Percentiles rank a stretch among this genome's conserved stretches.
Conservation (phyloP, 805 yeast genomes). For the Yarrowia yakushimensis region DNA sequence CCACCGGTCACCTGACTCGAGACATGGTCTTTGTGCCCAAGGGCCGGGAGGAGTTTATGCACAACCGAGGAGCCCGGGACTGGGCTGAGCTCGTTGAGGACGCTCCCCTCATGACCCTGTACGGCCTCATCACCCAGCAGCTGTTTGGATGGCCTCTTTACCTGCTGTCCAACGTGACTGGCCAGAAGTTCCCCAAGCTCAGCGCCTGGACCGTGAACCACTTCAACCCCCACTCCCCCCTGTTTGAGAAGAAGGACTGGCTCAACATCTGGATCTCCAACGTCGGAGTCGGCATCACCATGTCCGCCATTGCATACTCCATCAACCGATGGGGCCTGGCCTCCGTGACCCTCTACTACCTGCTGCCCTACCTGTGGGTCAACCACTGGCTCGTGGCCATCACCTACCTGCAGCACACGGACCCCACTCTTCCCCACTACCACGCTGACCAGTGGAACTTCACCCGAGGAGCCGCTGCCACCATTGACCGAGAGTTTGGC, state of each 20-base stretch:
- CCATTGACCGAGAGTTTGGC: conserved; percentile 80
- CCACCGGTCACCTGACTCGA: conserved; percentile 76
- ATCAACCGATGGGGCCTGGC: conserved; percentile 59
- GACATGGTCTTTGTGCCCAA: conserved; percentile 85
- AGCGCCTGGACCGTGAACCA: conserved; percentile 55
- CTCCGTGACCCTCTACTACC: conserved; percentile 64
- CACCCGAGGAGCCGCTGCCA: conserved; percentile 81
- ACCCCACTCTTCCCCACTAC: conserved; percentile 76
- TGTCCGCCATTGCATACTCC: conserved; percentile 56
- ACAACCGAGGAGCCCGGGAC: conserved; percentile 36
- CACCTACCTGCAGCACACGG: conserved; percentile 81
- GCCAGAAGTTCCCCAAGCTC: conserved; percentile 57
- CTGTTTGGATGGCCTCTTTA: conserved; percentile 72
- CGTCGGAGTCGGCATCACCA: conserved; percentile 59
- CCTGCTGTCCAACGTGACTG: conserved; percentile 68
- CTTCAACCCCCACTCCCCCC: conserved; percentile 68
- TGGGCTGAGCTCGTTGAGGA: conserved; percentile 62
- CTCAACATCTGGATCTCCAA: conserved; percentile 70
- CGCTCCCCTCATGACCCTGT: conserved; percentile 65
- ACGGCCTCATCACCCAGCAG: conserved; percentile 60
- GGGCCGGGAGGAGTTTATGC: conserved; percentile 54
- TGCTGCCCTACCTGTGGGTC: conserved; percentile 71
- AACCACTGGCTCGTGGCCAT: conserved; percentile 90
- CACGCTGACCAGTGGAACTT: conserved; percentile 73
- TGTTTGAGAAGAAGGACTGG: conserved; percentile 70